Percentiles rank a stretch among this genome's conserved stretches.
Evolutionary conservation across 139 green algal genomes (phyloP).

Genomic region (Haematococcus lacustris): DNA sequence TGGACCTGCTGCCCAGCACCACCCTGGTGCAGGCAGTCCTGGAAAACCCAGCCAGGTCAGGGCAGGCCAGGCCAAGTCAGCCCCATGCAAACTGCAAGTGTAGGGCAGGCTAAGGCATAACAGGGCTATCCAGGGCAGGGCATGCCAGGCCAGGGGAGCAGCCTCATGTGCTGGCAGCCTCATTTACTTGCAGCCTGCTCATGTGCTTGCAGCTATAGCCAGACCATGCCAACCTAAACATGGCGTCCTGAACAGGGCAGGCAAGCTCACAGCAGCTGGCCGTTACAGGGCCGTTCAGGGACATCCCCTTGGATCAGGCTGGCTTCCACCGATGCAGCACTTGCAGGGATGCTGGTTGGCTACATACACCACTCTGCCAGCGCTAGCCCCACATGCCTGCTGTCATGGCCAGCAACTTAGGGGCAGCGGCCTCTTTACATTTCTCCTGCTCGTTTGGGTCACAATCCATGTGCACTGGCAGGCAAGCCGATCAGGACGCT

Average conservation of each 20-base stretch:
- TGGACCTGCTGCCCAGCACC: slow-evolving; percentile 32
- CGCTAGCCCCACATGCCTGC: no score
- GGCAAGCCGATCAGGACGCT: no score
- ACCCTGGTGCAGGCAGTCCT: not conserved
- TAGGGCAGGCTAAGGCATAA: not conserved
- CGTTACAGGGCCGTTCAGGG: no score
- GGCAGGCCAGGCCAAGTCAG: not conserved
- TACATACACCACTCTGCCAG: no score
- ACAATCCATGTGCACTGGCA: not conserved
- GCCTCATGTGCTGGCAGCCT: not conserved
- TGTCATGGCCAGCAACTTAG: no score
- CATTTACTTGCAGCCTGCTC: not conserved
- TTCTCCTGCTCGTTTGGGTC: not conserved
- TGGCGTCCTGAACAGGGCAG: not conserved
- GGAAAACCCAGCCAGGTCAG: not conserved
- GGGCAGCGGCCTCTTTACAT: no score
- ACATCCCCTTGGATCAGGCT: not conserved
- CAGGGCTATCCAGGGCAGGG: not conserved
- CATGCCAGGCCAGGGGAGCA: not conserved
- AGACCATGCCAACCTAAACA: not conserved
- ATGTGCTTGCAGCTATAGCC: not conserved
- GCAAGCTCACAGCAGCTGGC: not conserved
- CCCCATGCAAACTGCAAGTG: no score
- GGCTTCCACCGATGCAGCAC: not conserved
- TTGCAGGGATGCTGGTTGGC: no score